These are phyloP conservation scores for Suillus spraguei DNA, from an alignment of 768 basidiomycete species.

Conservation along the genomic window DNA sequence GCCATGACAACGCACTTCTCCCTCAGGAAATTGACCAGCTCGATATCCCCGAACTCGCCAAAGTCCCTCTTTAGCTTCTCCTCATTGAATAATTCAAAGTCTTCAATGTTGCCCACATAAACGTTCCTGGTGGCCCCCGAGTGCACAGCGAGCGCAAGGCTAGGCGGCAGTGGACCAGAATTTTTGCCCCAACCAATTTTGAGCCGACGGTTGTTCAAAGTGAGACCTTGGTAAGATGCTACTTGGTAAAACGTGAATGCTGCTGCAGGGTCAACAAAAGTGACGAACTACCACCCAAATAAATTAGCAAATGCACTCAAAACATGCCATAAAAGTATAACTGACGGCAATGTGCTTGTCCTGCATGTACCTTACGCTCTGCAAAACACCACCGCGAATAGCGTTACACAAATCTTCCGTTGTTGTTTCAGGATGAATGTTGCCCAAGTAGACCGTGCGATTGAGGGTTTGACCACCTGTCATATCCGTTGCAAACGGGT, in stretches of 20 bases:
- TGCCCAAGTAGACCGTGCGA: constrained; percentile 93
- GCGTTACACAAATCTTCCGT: constrained; percentile 96
- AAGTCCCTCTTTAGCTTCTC: constrained; percentile 93
- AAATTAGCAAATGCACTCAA: constrained; percentile 11
- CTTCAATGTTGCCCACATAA: constrained; percentile 93
- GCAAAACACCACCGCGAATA: constrained; percentile 94
- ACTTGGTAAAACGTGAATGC: constrained; percentile 95
- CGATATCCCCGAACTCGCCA: constrained; percentile 94
- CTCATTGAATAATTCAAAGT: constrained; percentile 90
- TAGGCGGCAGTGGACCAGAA: constrained; percentile 82
- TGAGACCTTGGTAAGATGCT: constrained; percentile 86
- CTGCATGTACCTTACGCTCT: constrained; percentile 93
- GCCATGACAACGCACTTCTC: constrained; percentile 62
- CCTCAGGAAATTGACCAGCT: constrained; percentile 93
- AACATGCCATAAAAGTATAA: constrained; percentile 20
- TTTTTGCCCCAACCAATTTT: constrained; percentile 99
- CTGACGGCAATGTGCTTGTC: constrained; percentile 96
- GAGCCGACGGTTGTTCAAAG: constrained; percentile 89
- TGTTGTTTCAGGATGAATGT: constrained; percentile 95
- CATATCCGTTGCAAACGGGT: constrained; percentile 51
- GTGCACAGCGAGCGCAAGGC: constrained; percentile 86
- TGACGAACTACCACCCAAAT: constrained; percentile 70
- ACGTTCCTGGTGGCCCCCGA: constrained; percentile 95
- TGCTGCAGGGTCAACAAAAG: constrained; percentile 91
- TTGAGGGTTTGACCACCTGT: constrained; percentile 66